phyloP scores from a whole-genome alignment of 345 rosid genomes.

The Conringia planisiliqua region DNA sequence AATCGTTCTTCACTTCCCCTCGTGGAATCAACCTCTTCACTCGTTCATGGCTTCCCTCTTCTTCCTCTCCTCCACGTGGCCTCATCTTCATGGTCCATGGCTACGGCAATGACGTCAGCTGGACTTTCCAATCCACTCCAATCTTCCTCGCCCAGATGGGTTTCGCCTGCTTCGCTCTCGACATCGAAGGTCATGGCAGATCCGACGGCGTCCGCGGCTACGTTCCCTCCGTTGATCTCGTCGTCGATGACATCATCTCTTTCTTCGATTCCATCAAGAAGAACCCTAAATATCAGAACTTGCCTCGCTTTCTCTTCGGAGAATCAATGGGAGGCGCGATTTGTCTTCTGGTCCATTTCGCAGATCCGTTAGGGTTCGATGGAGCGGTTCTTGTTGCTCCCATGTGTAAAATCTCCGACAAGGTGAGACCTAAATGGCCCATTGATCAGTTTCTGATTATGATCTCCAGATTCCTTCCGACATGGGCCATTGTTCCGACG shows the following conservation, averaged over 20 bases:
- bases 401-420: conserved; percentile 82
- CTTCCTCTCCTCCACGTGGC: conserved; percentile 49
- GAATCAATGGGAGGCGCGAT: conserved; percentile 92
- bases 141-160: conserved; percentile 74
- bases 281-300: conserved; percentile 33
- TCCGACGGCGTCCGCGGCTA: conserved; percentile 64
- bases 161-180: conserved; percentile 77
- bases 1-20: conserved; percentile 69
- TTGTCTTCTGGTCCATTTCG: conserved; percentile 56
- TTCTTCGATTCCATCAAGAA: conserved; percentile 52
- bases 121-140: conserved; percentile 70
- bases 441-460: conserved; percentile 50
- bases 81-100: conserved; percentile 79
- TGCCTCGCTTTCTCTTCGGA: conserved; percentile 65
- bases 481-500: conserved; percentile 70
- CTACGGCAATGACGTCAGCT: conserved; percentile 78
- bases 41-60: conserved; percentile 66
- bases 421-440: conserved; percentile 76
- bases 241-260: conserved; percentile 53
- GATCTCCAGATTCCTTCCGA: conserved; percentile 66
- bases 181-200: conserved; percentile 81
- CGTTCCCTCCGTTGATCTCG: conserved; percentile 65
- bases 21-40: conserved; percentile 73
- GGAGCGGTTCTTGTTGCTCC: conserved; percentile 81
- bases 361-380: conserved; percentile 48